Evolutionary conservation across 2,329 filamentous ascomycete species (phyloP), one percentile per base, ranked within the genome.

Genomic region (Aspergillus carbonarius): DNA sequence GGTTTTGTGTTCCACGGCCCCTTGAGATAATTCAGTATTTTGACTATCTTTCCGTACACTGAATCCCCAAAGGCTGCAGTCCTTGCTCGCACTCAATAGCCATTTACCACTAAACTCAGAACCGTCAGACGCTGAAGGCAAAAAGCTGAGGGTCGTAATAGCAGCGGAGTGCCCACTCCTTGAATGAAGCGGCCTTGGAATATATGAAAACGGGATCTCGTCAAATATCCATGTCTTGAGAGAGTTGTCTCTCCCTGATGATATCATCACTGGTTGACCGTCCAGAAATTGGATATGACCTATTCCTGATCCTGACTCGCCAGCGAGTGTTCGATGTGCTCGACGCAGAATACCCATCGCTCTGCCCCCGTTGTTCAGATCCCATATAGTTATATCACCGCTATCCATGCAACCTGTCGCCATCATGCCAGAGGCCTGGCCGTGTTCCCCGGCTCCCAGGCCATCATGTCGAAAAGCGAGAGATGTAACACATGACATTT

Each of bases 221-320:
- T 98, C 93, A 67, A 97, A 96, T 61, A 98, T 95, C 93, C 93
- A 97, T 5, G 92, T 93, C 73, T 93, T 96, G 59, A 99, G 79
- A 9, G 93, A 91, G 76, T 99, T 99, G 74, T 99, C 95, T 49
- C 90, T 82, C 4, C 95, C 96, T 63, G 92, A 95, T 9, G 92
- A 96, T 27, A 98, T 81, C 42, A 99, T 84, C 2, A 98, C 89
- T 5, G 92, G 90, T 72, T 99, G 96, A 0, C 93, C 93, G 15
- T 88, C 80, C 10, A 99, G 81, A 68, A 99, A 99, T 68, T 97
- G 91, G 18, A 96, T 80, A 70, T 90, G 93, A 78, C 88, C 96
- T 48, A 97, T 85, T 4, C 93, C 93, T 27, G 72, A 73, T 10
- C 91, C 90, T 13, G 86, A 82, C 17, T 90, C 83, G 44, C 68